Conservation (phyloP, 768 basidiomycete species). For the Hortiboletus campestris region DNA sequence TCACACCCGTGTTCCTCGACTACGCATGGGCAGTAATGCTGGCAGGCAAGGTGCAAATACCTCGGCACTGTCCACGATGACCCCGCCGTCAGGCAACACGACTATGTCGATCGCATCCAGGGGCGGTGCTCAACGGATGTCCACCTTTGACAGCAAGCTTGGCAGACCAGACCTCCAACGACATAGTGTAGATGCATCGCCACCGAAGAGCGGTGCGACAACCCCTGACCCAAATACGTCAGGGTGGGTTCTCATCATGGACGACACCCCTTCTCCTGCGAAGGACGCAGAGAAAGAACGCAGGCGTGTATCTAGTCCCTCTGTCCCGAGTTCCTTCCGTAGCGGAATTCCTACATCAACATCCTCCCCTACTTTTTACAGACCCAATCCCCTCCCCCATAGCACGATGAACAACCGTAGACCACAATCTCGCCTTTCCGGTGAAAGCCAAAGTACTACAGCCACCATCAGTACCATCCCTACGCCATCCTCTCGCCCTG, state of each 20-base stretch:
- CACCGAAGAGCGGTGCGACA: slow-evolving; percentile 36
- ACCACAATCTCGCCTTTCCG: slow-evolving; percentile 74
- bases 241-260: slow-evolving; percentile 90
- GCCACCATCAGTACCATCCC: slow-evolving; percentile 61
- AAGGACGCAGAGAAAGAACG: slow-evolving; percentile 56
- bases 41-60: slow-evolving; percentile 46
- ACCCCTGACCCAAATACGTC: slow-evolving; percentile 59
- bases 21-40: slow-evolving; percentile 78
- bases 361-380: slow-evolving; percentile 45
- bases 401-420: slow-evolving; percentile 52
- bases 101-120: slow-evolving; percentile 32
- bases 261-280: slow-evolving; percentile 72
- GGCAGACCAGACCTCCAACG: slow-evolving; percentile 35
- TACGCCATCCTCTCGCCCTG: slow-evolving; percentile 65
- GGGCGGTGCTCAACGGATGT: slow-evolving; percentile 15
- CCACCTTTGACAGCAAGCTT: slow-evolving; percentile 21
- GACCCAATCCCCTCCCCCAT: slow-evolving; percentile 41
- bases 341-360: slow-evolving; percentile 46
- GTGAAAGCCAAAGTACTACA: slow-evolving; percentile 52
- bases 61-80: slow-evolving; percentile 33
- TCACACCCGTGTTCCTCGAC: slow-evolving; percentile 79
- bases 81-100: slow-evolving; percentile 38
- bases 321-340: slow-evolving; percentile 52
- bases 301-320: slow-evolving; percentile 63
- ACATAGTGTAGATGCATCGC: slow-evolving; percentile 44